Base-by-base conservation (phyloP, 441 rosid species). In the Kokia cookei region DNA sequence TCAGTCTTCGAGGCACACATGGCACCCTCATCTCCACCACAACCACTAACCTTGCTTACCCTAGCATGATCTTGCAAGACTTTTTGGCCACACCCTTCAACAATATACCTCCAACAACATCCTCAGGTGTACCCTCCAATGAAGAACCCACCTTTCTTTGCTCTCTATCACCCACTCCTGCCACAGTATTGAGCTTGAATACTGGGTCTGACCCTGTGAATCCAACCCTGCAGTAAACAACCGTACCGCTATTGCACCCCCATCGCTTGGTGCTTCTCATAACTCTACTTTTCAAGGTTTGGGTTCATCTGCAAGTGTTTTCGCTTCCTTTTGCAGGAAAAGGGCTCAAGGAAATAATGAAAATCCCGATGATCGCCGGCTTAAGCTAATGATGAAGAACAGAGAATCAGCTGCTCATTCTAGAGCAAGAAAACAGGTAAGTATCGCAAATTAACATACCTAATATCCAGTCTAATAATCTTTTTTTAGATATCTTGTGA, bases 361-460 rank as follows among this genome's bases (percentile, higher is more conserved):
- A 11, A 40, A 54, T 27, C 69, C 78, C 26, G 68, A 67, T 13
- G 85, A 81, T 60, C 82, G 83, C 59, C 79, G 86, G 22, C 82
- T 81, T 29, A 83, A 86, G 60, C 82, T 86, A 14, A 81, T 81
- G 87, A 84, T 86, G 74, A 86, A 84, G 81, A 84, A 86, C 67
- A 77, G 90, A 82, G 90, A 86, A 61, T 86, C 90, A 3, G 86
- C 90, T 9, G 82, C 86, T 11, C 85, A 88, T 8, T 86, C 90
- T 19, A 83, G 90, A 70, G 86, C 88, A 7, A 83, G 86, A 80
- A 86, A 81, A 48, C 88, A 83, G 84, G 90, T 74, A 32, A 55
- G 29, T 65, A 5, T 53, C 63, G 1, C 58, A 50, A 13, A 15
- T 50, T 48, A 22, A 5, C 55, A 13, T 13, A 17, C 40, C 5